Base-by-base conservation (phyloP, 768 basidiomycete genomes). In the Suillus occidentalis region DNA sequence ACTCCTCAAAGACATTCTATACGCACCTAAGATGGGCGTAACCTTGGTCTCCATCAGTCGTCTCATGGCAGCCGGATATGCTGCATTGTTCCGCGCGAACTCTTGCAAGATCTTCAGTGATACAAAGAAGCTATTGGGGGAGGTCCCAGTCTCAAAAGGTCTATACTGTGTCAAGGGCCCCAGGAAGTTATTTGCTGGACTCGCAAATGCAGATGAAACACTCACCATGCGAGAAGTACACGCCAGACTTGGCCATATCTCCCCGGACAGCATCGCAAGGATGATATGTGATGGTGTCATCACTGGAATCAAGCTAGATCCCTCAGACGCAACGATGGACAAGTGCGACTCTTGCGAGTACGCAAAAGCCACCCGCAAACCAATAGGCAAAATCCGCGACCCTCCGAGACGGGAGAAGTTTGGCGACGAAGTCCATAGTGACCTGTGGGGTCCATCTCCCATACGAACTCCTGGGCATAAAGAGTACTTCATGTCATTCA, bases 261-360 rank as follows among this genome's bases (percentile, higher is more conserved):
- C 76, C 3, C 72, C 66, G 1, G 61, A 62, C 0, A 58, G 67
- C 1, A 76, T 75, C 9, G 60, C 65, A 0, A 22, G 64, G 12
- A 70, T 79, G 65, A 62, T 79, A 2, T 12, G 45, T 8, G 71
- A 77, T 7, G 76, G 74, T 12, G 66, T 73, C 42, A 69, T 81
- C 16, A 74, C 70, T 20, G 78, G 80, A 0, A 52, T 82, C 1
- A 53, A 63, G 9, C 66, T 80, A 14, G 68, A 74, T 5, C 22
- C 61, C 2, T 58, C 64, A 3, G 20, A 68, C 6, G 68, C 52
- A 1, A 63, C 72, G 6, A 63, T 71, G 12, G 69, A 73, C 58
- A 73, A 75, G 34, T 85, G 84, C 65, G 73, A 82, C 20, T 78
- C 80, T 0, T 85, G 84, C 57, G 68, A 79, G 2, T 80, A 80